phyloP scores from a whole-genome alignment of 78 protist genomes.

The Cavenderia fasciculata region DNA sequence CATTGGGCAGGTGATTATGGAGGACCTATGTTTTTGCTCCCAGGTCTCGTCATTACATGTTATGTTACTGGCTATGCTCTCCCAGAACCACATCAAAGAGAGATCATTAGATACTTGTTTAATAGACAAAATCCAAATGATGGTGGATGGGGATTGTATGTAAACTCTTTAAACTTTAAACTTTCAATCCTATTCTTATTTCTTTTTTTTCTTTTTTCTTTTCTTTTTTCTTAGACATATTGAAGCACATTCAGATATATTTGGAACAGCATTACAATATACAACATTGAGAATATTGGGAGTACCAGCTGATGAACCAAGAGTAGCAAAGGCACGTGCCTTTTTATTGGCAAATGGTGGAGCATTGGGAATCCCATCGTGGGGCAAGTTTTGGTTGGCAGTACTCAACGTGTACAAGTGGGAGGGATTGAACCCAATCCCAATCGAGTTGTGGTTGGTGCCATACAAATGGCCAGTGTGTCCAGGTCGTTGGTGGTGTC shows the following conservation, averaged over 20 bases:
- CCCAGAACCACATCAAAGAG: constrained; percentile 40
- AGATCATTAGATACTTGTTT: constrained; percentile 86
- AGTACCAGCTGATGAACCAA: constrained; percentile 52
- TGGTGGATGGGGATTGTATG: constrained; percentile 93
- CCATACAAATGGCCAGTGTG: constrained; percentile 89
- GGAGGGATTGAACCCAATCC: constrained; percentile 87
- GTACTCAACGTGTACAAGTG: constrained; percentile 83
- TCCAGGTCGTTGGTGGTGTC: constrained; percentile 93
- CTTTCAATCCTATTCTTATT: neutral
- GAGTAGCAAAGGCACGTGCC: constrained; percentile 41
- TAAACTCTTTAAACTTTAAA: too few relatives aligned
- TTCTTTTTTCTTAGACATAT: constrained; percentile 69
- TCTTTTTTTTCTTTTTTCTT: neutral
- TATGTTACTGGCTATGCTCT: constrained; percentile 76
- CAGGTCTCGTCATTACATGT: constrained; percentile 88
- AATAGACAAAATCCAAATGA: constrained; percentile 84
- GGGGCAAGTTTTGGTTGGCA: constrained; percentile 96
- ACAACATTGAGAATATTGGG: constrained; percentile 92
- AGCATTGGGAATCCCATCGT: constrained; percentile 86
- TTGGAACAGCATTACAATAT: constrained; percentile 92
- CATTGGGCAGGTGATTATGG: constrained; percentile 97
- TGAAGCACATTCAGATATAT: constrained; percentile 88
- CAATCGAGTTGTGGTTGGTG: constrained; percentile 92
- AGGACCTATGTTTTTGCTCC: constrained; percentile 95
- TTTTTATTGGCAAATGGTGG: constrained; percentile 85